Conservation (phyloP, 176 grass and related monocot species). For the Oryza officinalis region DNA sequence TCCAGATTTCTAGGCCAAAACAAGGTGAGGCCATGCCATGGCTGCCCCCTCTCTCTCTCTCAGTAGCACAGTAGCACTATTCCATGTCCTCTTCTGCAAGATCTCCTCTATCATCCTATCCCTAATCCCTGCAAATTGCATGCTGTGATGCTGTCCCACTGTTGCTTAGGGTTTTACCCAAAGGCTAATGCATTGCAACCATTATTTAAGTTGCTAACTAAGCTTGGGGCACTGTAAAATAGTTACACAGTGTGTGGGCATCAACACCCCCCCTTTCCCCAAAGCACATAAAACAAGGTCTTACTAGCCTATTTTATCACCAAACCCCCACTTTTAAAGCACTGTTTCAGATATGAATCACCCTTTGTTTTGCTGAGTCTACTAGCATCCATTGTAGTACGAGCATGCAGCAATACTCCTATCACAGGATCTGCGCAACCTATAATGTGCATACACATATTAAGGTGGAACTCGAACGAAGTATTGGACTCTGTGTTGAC, state of each 20-base stretch:
- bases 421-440: no score
- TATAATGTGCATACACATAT: no score
- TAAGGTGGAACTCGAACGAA: no score
- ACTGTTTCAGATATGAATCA: slow-evolving; percentile 48
- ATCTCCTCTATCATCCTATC: slow-evolving; percentile 11
- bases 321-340: slow-evolving; percentile 10
- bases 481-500: no score
- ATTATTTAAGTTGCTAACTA: slow-evolving; percentile 35
- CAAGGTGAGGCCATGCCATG: slow-evolving; percentile 35
- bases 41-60: background rate
- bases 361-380: background rate
- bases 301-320: slow-evolving; percentile 20
- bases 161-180: slow-evolving; percentile 32
- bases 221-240: slow-evolving; percentile 57
- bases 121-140: background rate
- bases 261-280: slow-evolving; percentile 35
- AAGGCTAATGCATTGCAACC: background rate
- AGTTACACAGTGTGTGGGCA: slow-evolving; percentile 22
- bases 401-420: background rate
- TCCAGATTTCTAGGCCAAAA: slow-evolving; percentile 25
- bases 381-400: background rate
- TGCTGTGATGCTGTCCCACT: background rate
- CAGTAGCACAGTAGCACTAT: slow-evolving; percentile 46
- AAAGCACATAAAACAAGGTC: slow-evolving; percentile 65
- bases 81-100: slow-evolving; percentile 61